Evolutionary conservation across 345 rosid genomes (phyloP).

Genomic region (Populus deltoides): DNA sequence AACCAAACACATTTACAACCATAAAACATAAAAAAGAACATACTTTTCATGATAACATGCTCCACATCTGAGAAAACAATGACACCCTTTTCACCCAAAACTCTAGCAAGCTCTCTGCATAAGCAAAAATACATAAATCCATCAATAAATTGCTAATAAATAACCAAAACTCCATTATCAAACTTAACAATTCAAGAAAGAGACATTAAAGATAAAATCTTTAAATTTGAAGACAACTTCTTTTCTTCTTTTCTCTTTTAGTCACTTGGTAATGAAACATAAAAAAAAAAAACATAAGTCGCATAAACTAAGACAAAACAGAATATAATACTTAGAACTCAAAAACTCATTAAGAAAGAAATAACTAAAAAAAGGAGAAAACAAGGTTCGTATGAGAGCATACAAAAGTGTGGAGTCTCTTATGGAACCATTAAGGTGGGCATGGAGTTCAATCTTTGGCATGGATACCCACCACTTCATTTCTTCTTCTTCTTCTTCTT

Average conservation of each 20-base stretch:
- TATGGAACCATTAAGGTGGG: constrained; percentile 96
- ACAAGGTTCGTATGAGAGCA: neutral
- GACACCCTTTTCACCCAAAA: constrained; percentile 65
- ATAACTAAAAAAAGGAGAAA: neutral
- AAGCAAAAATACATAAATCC: neutral
- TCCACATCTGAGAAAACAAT: constrained; percentile 70
- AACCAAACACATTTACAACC: neutral
- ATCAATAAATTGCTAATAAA: neutral
- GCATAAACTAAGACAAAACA: neutral
- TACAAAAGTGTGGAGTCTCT: constrained; percentile 87
- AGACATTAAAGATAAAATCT: neutral
- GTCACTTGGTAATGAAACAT: too few species aligned
- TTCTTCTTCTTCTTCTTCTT: constrained; percentile 8
- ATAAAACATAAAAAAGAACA: neutral
- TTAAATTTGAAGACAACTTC: neutral
- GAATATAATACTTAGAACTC: neutral
- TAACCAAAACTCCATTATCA: neutral
- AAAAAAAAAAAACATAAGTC: neutral
- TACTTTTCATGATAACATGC: constrained; percentile 74
- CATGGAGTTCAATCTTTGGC: constrained; percentile 94
- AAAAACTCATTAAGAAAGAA: neutral
- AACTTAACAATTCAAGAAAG: neutral
- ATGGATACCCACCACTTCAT: constrained; percentile 67
- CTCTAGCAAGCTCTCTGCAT: constrained; percentile 83
- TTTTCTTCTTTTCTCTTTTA: neutral